Conservation (phyloP, 768 basidiomycete species). For the Lentinula edodes region DNA sequence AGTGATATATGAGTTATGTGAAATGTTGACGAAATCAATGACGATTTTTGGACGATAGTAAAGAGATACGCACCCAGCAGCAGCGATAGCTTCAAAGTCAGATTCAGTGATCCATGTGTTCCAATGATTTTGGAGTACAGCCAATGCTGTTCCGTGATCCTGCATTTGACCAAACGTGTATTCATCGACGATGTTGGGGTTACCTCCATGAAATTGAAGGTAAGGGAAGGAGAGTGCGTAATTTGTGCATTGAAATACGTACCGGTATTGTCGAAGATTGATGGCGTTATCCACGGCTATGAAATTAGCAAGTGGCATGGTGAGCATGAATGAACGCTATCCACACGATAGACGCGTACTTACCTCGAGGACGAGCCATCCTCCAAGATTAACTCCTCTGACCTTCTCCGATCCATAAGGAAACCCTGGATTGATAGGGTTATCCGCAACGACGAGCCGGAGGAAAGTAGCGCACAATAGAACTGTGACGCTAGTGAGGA, state of each 20-base stretch:
- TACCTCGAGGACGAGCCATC: constrained; percentile 48
- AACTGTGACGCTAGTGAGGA: constrained; percentile 9
- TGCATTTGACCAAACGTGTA: constrained; percentile 53
- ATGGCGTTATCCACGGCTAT: constrained; percentile 78
- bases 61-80: constrained; percentile 49
- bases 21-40: neutral
- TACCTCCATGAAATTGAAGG: constrained; percentile 16
- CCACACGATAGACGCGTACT: constrained; percentile 10
- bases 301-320: neutral
- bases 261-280: constrained; percentile 57
- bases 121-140: constrained; percentile 52
- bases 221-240: neutral
- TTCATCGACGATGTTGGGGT: constrained; percentile 53
- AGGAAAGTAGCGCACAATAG: constrained; percentile 13
- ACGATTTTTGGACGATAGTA: neutral
- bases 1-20: neutral
- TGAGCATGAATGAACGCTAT: neutral
- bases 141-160: constrained; percentile 34
- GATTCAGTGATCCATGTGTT: constrained; percentile 63
- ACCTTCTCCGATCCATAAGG: constrained; percentile 71
- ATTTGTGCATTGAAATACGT: neutral
- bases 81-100: constrained; percentile 60
- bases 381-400: constrained; percentile 80
- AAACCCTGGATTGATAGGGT: constrained; percentile 47
- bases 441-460: neutral